Evolutionary conservation across 768 basidiomycete genomes (phyloP).

Genomic region (Rhodotorula graminis): DNA sequence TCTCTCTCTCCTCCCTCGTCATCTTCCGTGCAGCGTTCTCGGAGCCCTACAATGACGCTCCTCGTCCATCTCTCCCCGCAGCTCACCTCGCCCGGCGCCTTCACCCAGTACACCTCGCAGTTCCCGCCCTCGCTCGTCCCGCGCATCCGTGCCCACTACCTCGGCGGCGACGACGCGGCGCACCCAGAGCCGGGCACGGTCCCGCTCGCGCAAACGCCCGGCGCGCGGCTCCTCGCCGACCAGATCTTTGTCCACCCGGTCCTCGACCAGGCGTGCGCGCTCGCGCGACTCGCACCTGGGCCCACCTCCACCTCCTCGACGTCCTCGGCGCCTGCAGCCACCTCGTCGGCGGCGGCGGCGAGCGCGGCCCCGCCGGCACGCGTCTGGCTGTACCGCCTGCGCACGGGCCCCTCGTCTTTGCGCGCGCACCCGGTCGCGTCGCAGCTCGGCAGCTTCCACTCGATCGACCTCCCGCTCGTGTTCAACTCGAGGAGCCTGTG

Average conservation of each 20-base stretch:
- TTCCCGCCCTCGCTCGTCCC: not conserved
- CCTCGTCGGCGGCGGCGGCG: not conserved
- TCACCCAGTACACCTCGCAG: not conserved
- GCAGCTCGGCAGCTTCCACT: slow-evolving; percentile 11
- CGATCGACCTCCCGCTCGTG: slow-evolving; percentile 30
- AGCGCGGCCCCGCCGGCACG: not conserved
- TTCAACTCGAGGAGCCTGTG: slow-evolving; percentile 28
- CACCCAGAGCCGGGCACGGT: not conserved
- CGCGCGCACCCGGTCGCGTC: not conserved
- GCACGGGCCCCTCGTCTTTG: not conserved
- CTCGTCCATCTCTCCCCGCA: not conserved
- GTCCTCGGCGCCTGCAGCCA: not conserved
- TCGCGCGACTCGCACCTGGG: too few relatives aligned
- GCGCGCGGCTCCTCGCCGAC: slow-evolving; percentile 17
- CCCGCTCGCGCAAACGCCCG: slow-evolving; percentile 2
- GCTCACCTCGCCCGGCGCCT: slow-evolving; percentile 3
- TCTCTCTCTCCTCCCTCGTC: too few relatives aligned
- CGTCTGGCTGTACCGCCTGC: not conserved
- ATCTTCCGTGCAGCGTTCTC: too few relatives aligned
- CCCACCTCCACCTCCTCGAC: too few relatives aligned
- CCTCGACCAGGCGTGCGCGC: slow-evolving; percentile 17
- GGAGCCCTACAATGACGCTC: not conserved
- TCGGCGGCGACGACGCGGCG: too few relatives aligned
- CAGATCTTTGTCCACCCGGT: slow-evolving; percentile 35
- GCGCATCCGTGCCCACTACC: slow-evolving; percentile 3